A percentile compares a stretch with the other conserved stretches of the same genome.
Conservation (phyloP, 768 basidiomycete genomes). For the Lactifluus hygrophoroides region DNA sequence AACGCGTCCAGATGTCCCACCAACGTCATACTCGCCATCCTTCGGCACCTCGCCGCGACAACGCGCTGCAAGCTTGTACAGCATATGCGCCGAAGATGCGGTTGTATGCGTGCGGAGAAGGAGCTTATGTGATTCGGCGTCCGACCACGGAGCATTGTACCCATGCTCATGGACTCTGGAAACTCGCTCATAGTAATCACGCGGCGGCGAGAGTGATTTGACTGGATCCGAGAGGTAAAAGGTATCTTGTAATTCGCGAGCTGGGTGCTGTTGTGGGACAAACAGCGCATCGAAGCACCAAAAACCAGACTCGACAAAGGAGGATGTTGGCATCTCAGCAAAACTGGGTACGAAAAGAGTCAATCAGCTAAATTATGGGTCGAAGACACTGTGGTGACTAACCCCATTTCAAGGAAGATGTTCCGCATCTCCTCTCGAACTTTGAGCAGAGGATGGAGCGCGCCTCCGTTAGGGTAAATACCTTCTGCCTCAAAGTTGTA, state of each 20-base stretch:
- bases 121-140: slow-evolving; percentile 85
- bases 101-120: slow-evolving; percentile 96
- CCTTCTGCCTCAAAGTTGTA: slow-evolving; percentile 99
- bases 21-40: slow-evolving; percentile 26
- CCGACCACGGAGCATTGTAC: slow-evolving; percentile 95
- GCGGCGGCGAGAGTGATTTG: slow-evolving; percentile 62
- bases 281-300: slow-evolving; percentile 99
- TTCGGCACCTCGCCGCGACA: slow-evolving; percentile 53
- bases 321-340: slow-evolving; percentile 95
- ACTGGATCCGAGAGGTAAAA: slow-evolving; percentile 96
- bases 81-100: slow-evolving; percentile 87
- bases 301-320: slow-evolving; percentile 96
- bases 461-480: slow-evolving; percentile 79
- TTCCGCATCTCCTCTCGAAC: slow-evolving; percentile 95
- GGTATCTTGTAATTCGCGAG: slow-evolving; percentile 94
- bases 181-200: slow-evolving; percentile 80
- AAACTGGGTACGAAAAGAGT: slow-evolving; percentile 47
- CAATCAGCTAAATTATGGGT: background rate
- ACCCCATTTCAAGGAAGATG: slow-evolving; percentile 99
- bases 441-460: slow-evolving; percentile 92
- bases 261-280: slow-evolving; percentile 98
- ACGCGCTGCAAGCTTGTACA: slow-evolving; percentile 85
- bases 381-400: slow-evolving; percentile 22
- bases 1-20: slow-evolving; percentile 33
- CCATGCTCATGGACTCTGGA: slow-evolving; percentile 79